Conservation (phyloP, 306 rosid species). For the Glycine soja region DNA sequence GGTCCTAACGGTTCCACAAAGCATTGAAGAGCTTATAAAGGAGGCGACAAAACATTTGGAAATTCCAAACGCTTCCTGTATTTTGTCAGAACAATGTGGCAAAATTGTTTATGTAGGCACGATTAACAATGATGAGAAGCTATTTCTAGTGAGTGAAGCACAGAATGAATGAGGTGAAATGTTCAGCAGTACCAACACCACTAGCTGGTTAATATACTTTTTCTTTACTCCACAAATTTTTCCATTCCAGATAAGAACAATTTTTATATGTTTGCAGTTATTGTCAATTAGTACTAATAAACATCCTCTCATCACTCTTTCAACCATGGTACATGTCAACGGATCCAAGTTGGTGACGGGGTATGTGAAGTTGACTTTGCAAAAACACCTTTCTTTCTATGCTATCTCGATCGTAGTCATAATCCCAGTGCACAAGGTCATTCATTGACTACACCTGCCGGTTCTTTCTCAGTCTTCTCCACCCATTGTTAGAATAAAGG, state of each 20-base stretch:
- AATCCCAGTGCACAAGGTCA: no score
- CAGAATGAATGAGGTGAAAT: not conserved
- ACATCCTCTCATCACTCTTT: no score
- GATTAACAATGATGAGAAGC: slow-evolving; percentile 51
- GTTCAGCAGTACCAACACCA: not conserved
- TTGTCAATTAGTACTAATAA: not conserved
- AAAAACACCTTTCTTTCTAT: no score
- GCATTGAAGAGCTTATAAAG: slow-evolving; percentile 52
- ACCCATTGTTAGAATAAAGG: no score
- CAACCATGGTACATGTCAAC: no score
- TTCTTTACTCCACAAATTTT: not conserved
- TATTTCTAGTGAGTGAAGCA: slow-evolving; percentile 47
- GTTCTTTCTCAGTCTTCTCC: no score
- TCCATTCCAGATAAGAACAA: not conserved
- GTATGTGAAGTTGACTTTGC: no score
- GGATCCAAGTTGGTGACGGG: no score
- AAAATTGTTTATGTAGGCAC: slow-evolving; percentile 48
- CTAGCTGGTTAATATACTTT: no score
- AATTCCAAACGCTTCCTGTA: slow-evolving; percentile 13
- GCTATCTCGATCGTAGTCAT: no score
- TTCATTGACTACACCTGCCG: no score
- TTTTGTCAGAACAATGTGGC: slow-evolving; percentile 56
- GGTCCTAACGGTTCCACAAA: slow-evolving; percentile 54
- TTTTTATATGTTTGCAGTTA: not conserved
- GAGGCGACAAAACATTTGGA: slow-evolving; percentile 41